Percentiles rank a stretch among this genome's conserved stretches.
Evolutionary conservation across 2,329 filamentous ascomycete species (phyloP).

Genomic region (Penicillium glabrum): DNA sequence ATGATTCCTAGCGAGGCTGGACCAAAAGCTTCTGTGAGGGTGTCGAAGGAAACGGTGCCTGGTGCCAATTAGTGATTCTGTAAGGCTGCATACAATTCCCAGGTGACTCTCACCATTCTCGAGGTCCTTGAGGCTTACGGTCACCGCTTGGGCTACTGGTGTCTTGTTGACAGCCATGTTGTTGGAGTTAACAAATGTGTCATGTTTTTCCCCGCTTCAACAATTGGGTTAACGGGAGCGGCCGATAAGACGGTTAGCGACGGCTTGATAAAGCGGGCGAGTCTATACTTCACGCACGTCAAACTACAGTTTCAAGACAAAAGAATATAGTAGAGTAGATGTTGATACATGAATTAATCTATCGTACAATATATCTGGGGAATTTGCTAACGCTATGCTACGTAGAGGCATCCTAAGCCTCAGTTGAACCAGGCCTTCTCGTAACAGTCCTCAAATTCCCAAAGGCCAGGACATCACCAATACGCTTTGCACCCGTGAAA

Average conservation of each 20-base stretch:
- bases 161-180: conserved; percentile 20
- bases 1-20: conserved; percentile 89
- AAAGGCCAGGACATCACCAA: conserved; percentile 85
- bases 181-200: neutral
- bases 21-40: conserved; percentile 71
- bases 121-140: conserved; percentile 50
- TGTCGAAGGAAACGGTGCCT: conserved; percentile 45
- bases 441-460: conserved; percentile 68
- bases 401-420: neutral
- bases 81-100: neutral
- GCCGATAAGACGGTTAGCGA: conserved; percentile 20
- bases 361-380: neutral
- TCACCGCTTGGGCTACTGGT: conserved; percentile 42
- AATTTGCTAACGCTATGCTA: conserved; percentile 1
- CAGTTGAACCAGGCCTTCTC: conserved; percentile 17
- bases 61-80: conserved; percentile 4
- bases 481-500: conserved; percentile 73
- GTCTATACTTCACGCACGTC: neutral
- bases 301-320: neutral
- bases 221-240: neutral
- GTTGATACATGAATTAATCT: conserved; percentile 3
- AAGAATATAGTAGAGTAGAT: neutral
- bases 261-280: conserved; percentile 8
- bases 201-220: conserved; percentile 19
- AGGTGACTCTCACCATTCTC: conserved; percentile 43